phyloP scores from a whole-genome alignment of 208 protist species.

The Trypanosoma mega region DNA sequence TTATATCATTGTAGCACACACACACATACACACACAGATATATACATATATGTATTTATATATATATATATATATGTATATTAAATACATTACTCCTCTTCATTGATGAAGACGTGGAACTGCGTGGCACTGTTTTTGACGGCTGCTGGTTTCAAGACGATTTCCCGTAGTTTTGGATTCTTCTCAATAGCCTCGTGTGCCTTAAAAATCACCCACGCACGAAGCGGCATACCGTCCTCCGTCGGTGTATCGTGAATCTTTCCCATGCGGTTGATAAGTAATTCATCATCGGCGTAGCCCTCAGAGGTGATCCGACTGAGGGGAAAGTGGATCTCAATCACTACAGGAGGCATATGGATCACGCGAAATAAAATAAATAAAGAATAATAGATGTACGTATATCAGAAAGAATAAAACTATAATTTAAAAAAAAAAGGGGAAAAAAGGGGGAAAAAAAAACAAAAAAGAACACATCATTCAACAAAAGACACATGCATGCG shows the following conservation, averaged over 20 bases:
- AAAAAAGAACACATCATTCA: conserved; percentile 20
- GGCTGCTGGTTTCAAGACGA: conserved; percentile 46
- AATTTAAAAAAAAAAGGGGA: conserved; percentile 10
- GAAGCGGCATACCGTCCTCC: conserved; percentile 76
- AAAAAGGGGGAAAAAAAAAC: conserved; percentile 17
- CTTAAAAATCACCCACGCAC: conserved; percentile 66
- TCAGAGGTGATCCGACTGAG: conserved; percentile 41
- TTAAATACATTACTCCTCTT: conserved; percentile 14
- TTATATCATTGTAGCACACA: background rate
- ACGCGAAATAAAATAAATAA: conserved; percentile 1
- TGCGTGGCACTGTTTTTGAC: conserved; percentile 51
- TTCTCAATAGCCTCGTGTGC: conserved; percentile 47
- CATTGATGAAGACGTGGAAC: conserved; percentile 33
- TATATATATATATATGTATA: too few species aligned
- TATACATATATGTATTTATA: conserved; percentile 1
- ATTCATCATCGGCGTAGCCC: conserved; percentile 48
- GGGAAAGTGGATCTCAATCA: conserved; percentile 58
- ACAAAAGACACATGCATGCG: too few species aligned
- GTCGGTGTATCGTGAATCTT: conserved; percentile 65
- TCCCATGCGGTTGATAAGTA: conserved; percentile 65
- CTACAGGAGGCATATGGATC: conserved; percentile 5
- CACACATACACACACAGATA: background rate
- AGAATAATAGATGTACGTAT: conserved; percentile 16
- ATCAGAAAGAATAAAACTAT: background rate
- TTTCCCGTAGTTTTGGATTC: conserved; percentile 46